A percentile compares a stretch with the other conserved stretches of the same genome.
phyloP scores from a whole-genome alignment of 164 flowering plant genomes.

The Liquidambar formosana region DNA sequence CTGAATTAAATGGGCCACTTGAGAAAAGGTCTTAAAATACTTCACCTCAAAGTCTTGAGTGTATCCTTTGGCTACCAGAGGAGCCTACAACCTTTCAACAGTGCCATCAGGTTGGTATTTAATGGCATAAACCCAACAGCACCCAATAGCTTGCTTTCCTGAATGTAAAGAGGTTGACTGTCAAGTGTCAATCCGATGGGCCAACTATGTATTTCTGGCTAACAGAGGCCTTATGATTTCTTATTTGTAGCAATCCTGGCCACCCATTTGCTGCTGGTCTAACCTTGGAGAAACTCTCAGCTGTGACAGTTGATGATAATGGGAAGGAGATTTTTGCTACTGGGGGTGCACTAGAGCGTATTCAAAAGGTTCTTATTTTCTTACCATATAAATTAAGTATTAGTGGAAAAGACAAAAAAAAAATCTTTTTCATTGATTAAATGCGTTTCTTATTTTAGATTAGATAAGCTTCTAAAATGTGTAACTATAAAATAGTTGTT shows the following conservation, averaged over 20 bases:
- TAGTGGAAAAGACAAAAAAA: neutral
- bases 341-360: slow-evolving; percentile 76
- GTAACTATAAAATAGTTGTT: neutral
- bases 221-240: slow-evolving; percentile 8
- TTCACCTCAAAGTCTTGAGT: no score
- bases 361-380: slow-evolving; percentile 70
- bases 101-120: no score
- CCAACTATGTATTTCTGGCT: no score
- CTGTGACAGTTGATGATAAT: slow-evolving; percentile 84
- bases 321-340: slow-evolving; percentile 90
- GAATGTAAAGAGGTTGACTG: no score
- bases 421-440: slow-evolving; percentile 1
- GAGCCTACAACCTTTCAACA: no score
- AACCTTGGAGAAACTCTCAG: slow-evolving; percentile 82
- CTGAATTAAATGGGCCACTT: no score
- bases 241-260: slow-evolving; percentile 77
- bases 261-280: slow-evolving; percentile 97
- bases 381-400: neutral
- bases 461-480: neutral
- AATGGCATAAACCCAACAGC: no score
- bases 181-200: no score
- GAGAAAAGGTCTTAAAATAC: no score
- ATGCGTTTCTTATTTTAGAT: neutral
- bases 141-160: no score
- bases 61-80: no score